Conservation (phyloP, 495 filamentous ascomycete genomes). For the Talaromyces trachyspermus region DNA sequence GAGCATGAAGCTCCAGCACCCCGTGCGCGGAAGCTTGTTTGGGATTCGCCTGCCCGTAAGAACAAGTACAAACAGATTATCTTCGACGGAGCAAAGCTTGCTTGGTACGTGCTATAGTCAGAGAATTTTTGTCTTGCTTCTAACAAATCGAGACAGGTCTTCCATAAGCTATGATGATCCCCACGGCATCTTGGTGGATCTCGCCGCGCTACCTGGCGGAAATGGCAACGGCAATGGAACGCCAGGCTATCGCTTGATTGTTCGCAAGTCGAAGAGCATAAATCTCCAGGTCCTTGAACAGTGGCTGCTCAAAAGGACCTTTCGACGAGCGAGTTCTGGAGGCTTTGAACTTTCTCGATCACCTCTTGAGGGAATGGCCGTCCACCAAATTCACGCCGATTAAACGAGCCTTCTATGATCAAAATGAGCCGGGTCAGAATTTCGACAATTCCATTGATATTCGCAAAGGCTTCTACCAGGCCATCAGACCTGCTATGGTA, state of each 20-base stretch:
- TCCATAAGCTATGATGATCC: conserved; percentile 6
- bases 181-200: not conserved
- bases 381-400: conserved; percentile 54
- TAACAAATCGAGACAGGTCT: conserved; percentile 15
- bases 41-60: conserved; percentile 56
- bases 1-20: conserved; percentile 54
- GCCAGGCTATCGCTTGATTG: conserved; percentile 49
- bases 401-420: conserved; percentile 65
- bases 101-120: conserved; percentile 54
- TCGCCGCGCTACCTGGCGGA: too few relatives aligned
- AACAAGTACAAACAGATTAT: conserved; percentile 51
- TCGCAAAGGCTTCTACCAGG: conserved; percentile 78
- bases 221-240: conserved; percentile 21
- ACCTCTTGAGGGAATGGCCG: conserved; percentile 72
- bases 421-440: conserved; percentile 27
- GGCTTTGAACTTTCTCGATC: conserved; percentile 84
- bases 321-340: conserved; percentile 64
- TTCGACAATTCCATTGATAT: conserved; percentile 60
- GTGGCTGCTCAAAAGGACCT: conserved; percentile 54
- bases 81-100: conserved; percentile 71
- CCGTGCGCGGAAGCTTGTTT: conserved; percentile 61
- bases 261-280: conserved; percentile 53
- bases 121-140: conserved; percentile 23
- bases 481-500: conserved; percentile 61
- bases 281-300: conserved; percentile 52